A percentile compares a stretch with the other conserved stretches of the same genome.
These are phyloP conservation scores for Candolleomyces eurysporus DNA, from an alignment of 768 basidiomycete species.

Conservation along the genomic window DNA sequence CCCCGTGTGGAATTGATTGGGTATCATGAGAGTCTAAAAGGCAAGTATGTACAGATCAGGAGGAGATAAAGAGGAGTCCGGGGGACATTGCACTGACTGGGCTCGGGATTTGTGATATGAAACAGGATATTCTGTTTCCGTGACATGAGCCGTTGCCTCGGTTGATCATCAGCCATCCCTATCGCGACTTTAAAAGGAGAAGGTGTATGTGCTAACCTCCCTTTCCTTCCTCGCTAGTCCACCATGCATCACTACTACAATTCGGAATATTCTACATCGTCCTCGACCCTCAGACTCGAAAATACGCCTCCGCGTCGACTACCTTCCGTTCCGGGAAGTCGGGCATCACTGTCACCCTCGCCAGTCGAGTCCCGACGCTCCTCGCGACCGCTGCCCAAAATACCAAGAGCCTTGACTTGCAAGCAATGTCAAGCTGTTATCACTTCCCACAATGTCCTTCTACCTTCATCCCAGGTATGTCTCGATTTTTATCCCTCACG, in stretches of 20 bases:
- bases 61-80: no score
- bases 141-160: background rate
- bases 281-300: constrained; percentile 5
- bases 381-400: constrained; percentile 48
- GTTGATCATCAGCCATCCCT: background rate
- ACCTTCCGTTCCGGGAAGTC: constrained; percentile 15
- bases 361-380: constrained; percentile 19
- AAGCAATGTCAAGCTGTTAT: constrained; percentile 45
- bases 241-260: constrained; percentile 9
- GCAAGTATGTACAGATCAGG: no score
- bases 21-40: no score
- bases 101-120: background rate
- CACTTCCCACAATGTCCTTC: constrained; percentile 40
- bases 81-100: no score
- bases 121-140: background rate
- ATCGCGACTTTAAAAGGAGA: background rate
- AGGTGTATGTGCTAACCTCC: background rate
- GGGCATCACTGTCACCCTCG: constrained; percentile 1
- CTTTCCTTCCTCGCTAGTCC: background rate
- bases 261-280: constrained; percentile 2
- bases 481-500: background rate
- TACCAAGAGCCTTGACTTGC: constrained; percentile 45
- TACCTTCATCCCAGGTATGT: constrained; percentile 26
- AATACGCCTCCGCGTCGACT: constrained; percentile 11
- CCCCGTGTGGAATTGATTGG: no score